Base-by-base conservation (phyloP, 2,329 filamentous ascomycete genomes). In the Sclerotinia subarctica region DNA sequence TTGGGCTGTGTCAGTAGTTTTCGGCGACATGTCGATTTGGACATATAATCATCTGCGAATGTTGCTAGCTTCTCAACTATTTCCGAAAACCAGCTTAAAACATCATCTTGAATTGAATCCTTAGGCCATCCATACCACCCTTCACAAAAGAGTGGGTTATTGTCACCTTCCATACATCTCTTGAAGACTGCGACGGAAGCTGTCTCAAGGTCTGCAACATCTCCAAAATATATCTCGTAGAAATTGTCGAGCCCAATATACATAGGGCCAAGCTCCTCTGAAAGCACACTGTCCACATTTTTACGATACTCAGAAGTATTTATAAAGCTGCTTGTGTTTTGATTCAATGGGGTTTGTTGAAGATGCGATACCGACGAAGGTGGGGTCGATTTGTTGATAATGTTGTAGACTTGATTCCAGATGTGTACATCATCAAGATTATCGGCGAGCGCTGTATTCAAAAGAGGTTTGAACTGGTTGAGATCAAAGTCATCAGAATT, bases 31-130 rank as follows among this genome's bases (percentile, higher is more conserved):
- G 7, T 49, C 8, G 47, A 1, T 19, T 10, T 49, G 70, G 65
- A 72, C 71, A 68, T 74, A 64, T 72, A 74, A 42, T 74, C 73
- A 56, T 51, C 6, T 72, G 59, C 66, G 68, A 67, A 65, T 15
- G 68, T 71, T 68, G 72, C 70, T 68, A 56, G 69, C 69, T 66
- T 69, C 53, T 74, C 70, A 65, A 72, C 60, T 66, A 73, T 70
- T 64, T 70, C 70, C 59, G 71, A 71, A 46, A 74, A 71, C 71
- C 68, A 73, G 46, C 69, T 64, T 63, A 74, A 73, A 62, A 74
- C 70, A 24, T 11, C 59, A 64, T 63, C 52, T 69, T 74, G 51
- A 64, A 68, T 26, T 72, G 65, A 67, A 70, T 24, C 8, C 2
- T 11, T 13, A 8, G 47, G 47, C 47, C 47, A 24, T 24, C 10